Evolutionary conservation across 495 filamentous ascomycete genomes (phyloP), one percentile per base, ranked within the genome.

Genomic region (Talaromyces thailandensis): DNA sequence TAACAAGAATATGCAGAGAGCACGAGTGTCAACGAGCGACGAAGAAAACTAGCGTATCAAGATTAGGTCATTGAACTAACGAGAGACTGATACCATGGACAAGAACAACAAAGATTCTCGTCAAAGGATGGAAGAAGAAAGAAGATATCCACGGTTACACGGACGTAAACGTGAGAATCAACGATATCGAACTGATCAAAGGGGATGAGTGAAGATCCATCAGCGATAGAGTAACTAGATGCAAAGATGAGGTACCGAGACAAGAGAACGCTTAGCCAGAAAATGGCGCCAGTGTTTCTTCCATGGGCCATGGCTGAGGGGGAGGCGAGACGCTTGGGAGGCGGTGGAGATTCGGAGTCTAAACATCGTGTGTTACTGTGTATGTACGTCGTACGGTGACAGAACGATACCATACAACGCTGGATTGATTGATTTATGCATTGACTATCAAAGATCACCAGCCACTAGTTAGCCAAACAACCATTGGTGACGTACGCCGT

Each of bases 11-110:
- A 35, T 14, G 4, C 9, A 6, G 25, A 35, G 40, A 25, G 35
- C 4, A 45, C 21, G 23, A 4, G 48, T 53, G 43, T 21, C 43
- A 48, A 48, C 43, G 43, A 48, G 43, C 5, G 43, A 48, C 43
- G 18, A 48, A 3, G 35, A n/a, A 48, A 48, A 48, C 8, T 28
- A 25, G 28, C 4, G 50, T 2, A 52, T 52, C 48, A 52, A 53
- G 50, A 53, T 53, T 53, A 53, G 23, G 24, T 53, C 50, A 53
- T 53, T 28, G n/a, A 18, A 48, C 21, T 48, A 57, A 32, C 23
- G 55, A 57, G 55, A 57, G 25, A 31, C 18, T 57, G 55, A 28
- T 37, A 57, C 29, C 55, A 57, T 32, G 55, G 55, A 35, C 25
- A 21, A 21, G 43, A 48, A 48, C 7, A 23, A 21, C 21, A 1